Evolutionary conservation across 345 rosid species (phyloP).

Genomic region (Aurinia saxatilis): DNA sequence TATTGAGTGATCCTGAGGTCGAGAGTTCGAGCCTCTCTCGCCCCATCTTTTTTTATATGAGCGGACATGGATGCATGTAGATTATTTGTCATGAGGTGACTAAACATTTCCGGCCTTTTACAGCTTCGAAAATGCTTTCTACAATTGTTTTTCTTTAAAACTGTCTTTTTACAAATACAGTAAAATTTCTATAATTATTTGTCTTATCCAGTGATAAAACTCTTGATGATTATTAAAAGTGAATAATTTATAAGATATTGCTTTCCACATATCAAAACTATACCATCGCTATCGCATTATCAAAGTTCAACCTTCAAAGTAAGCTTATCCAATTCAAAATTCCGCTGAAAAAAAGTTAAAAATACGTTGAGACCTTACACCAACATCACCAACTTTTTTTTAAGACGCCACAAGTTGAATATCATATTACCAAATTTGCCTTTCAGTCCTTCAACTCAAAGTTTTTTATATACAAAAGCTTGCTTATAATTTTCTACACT

Average conservation of each 20-base stretch:
- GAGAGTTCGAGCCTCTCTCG: conserved; percentile 33
- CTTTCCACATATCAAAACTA: no score
- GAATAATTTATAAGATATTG: no score
- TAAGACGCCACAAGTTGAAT: not conserved
- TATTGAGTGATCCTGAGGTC: conserved; percentile 77
- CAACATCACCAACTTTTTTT: conserved; percentile 16
- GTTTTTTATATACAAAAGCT: not conserved
- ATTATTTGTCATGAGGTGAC: no score
- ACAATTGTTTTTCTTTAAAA: no score
- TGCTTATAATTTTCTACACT: not conserved
- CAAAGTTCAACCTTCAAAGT: conserved; percentile 10
- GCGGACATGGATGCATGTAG: no score
- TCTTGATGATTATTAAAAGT: no score
- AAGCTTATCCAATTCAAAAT: conserved; percentile 2
- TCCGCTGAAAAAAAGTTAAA: not conserved
- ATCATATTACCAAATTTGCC: not conserved
- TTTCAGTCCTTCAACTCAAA: not conserved
- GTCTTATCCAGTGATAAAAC: no score
- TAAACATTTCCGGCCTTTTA: no score
- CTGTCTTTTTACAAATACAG: no score
- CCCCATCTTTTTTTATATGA: no score
- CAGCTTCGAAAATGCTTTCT: no score
- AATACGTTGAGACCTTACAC: conserved; percentile 13
- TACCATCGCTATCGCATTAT: not conserved
- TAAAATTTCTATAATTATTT: no score